These are phyloP conservation scores for Citropsis articulata DNA, from an alignment of 345 rosid species.

Conservation along the genomic window DNA sequence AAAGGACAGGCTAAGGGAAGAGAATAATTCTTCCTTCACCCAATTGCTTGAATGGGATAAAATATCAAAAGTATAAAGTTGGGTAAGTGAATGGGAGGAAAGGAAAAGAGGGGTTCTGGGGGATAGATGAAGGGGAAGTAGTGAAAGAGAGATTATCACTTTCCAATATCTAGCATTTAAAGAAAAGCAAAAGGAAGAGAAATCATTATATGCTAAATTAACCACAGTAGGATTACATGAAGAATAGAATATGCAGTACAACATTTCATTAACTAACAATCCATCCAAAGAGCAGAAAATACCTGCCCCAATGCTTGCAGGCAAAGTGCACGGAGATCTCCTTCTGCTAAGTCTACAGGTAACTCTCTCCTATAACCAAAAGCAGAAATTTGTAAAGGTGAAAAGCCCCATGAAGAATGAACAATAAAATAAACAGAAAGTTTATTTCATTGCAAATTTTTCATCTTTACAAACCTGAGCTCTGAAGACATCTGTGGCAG, in stretches of 20 bases:
- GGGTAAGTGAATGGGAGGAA: not conserved
- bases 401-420: conserved; percentile 2
- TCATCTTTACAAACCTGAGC: conserved; percentile 52
- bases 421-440: conserved; percentile 7
- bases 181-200: not conserved
- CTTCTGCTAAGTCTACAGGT: conserved; percentile 93
- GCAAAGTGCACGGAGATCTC: conserved; percentile 88
- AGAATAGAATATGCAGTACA: conserved; percentile 2
- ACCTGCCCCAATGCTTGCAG: conserved; percentile 98
- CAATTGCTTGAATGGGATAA: not conserved
- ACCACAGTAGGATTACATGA: not conserved
- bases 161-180: not conserved
- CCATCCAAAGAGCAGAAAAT: conserved; percentile 21
- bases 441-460: conserved; percentile 1
- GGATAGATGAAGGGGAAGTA: not conserved
- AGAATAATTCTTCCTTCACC: not conserved
- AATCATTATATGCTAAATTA: not conserved
- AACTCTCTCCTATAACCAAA: conserved; percentile 63
- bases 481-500: conserved; percentile 81
- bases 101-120: not conserved
- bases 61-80: not conserved
- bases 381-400: conserved; percentile 18
- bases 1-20: not conserved
- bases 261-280: conserved; percentile 12
- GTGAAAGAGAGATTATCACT: not conserved